Evolutionary conservation across 352 stramenopile genomes (phyloP).

Genomic region (Globisporangium iwayamae): DNA sequence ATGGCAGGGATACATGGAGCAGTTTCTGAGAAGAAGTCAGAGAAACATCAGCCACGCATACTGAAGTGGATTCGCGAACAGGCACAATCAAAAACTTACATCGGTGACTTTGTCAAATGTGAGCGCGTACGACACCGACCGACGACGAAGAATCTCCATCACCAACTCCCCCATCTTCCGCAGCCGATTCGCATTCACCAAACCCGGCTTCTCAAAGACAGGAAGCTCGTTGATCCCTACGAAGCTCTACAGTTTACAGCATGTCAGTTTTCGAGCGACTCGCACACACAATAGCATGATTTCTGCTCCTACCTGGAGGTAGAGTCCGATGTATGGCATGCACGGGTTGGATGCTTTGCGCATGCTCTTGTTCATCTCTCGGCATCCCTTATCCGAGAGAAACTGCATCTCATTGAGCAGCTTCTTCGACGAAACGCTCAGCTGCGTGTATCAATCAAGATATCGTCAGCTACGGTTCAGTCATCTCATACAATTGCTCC

Average conservation of each 20-base stretch:
- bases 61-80: background rate
- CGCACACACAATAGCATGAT: background rate
- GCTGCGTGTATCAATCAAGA: conserved; percentile 24
- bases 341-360: conserved; percentile 60
- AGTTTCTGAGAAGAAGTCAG: conserved; percentile 36
- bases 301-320: conserved; percentile 56
- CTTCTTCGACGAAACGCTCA: conserved; percentile 60
- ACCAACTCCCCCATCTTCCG: conserved; percentile 68
- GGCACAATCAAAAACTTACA: conserved; percentile 28
- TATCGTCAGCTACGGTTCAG: conserved; percentile 1
- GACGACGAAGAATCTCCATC: conserved; percentile 75
- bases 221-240: conserved; percentile 80
- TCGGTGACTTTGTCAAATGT: conserved; percentile 52
- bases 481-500: background rate
- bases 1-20: conserved; percentile 67
- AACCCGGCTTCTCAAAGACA: conserved; percentile 54
- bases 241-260: conserved; percentile 41
- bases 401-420: conserved; percentile 75
- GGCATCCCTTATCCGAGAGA: conserved; percentile 77
- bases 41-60: background rate
- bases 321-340: conserved; percentile 87
- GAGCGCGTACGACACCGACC: conserved; percentile 67
- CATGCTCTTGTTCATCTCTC: conserved; percentile 87
- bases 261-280: background rate
- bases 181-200: conserved; percentile 73